A percentile compares a stretch with the other conserved stretches of the same genome.
Conservation (phyloP, 768 basidiomycete species). For the Tulasnella sp. region DNA sequence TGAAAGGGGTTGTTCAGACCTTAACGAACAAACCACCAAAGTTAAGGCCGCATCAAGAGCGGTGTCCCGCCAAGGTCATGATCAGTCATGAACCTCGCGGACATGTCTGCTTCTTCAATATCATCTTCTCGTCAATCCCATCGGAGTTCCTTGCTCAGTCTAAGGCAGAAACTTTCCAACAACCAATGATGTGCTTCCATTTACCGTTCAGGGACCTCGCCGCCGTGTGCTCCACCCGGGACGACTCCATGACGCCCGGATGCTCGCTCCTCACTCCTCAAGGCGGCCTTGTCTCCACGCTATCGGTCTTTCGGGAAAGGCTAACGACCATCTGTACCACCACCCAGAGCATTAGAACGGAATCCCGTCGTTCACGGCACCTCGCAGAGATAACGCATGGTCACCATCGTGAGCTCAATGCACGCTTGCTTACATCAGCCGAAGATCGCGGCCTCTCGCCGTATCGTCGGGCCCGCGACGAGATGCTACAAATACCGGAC, state of each 20-base stretch:
- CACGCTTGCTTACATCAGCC: neutral
- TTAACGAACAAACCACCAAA: no score
- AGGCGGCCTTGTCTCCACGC: neutral
- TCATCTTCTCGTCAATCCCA: neutral
- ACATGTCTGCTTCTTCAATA: neutral
- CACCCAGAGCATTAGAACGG: neutral
- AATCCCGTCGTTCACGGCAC: neutral
- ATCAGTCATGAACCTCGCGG: slow-evolving; percentile 2
- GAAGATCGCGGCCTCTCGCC: neutral
- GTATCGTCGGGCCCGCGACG: neutral
- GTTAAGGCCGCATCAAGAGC: neutral
- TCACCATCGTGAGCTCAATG: neutral
- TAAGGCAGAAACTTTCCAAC: neutral
- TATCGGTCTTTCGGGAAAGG: neutral
- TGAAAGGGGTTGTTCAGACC: no score
- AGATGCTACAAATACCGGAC: neutral
- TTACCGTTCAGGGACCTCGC: neutral
- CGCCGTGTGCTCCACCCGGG: slow-evolving; percentile 9
- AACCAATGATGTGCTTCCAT: neutral
- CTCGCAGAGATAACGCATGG: neutral
- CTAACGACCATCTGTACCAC: neutral
- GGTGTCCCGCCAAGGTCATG: neutral
- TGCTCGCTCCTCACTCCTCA: neutral
- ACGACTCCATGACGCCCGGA: neutral
- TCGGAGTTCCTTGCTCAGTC: neutral